Percentiles rank a stretch among this genome's conserved stretches.
Evolutionary conservation across 2,329 filamentous ascomycete genomes (phyloP).

Genomic region (Diplodia intermedia): DNA sequence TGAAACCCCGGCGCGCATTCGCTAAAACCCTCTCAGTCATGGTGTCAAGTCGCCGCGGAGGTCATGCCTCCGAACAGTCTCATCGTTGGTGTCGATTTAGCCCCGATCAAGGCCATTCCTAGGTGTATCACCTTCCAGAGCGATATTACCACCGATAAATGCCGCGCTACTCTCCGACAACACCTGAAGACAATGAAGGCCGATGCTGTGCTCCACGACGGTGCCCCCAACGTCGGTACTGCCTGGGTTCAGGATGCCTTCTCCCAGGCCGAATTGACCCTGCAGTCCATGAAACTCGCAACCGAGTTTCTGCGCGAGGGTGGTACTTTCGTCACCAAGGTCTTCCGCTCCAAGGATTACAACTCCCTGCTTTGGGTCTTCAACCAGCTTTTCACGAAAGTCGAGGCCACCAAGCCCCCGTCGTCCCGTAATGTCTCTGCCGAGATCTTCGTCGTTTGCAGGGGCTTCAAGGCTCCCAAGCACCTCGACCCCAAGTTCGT

Average conservation of each 20-base stretch:
- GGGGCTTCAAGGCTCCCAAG: slow-evolving; percentile 94
- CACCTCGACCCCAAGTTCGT: slow-evolving; percentile 90
- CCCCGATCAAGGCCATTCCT: slow-evolving; percentile 95
- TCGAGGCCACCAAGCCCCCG: slow-evolving; percentile 96
- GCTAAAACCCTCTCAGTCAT: slow-evolving; percentile 65
- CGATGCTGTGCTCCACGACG: slow-evolving; percentile 94
- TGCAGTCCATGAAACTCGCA: slow-evolving; percentile 90
- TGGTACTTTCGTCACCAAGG: slow-evolving; percentile 95
- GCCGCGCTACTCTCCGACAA: slow-evolving; percentile 83
- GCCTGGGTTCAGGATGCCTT: slow-evolving; percentile 99
- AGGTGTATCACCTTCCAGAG: slow-evolving; percentile 94
- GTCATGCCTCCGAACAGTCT: slow-evolving; percentile 89
- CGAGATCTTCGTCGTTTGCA: slow-evolving; percentile 97
- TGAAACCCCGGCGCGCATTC: not conserved
- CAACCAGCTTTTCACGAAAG: slow-evolving; percentile 93
- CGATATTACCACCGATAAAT: slow-evolving; percentile 98
- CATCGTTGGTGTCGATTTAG: slow-evolving; percentile 92
- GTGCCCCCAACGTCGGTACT: slow-evolving; percentile 96
- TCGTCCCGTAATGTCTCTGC: slow-evolving; percentile 95
- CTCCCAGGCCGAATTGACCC: slow-evolving; percentile 90
- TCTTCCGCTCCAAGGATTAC: slow-evolving; percentile 97
- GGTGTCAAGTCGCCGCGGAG: slow-evolving; percentile 96
- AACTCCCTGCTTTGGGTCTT: slow-evolving; percentile 96
- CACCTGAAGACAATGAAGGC: slow-evolving; percentile 97
- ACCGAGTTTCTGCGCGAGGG: slow-evolving; percentile 91